A percentile compares a stretch with the other conserved stretches of the same genome.
Conservation (phyloP, 179 eudicot genomes). For the Spinacia oleracea region DNA sequence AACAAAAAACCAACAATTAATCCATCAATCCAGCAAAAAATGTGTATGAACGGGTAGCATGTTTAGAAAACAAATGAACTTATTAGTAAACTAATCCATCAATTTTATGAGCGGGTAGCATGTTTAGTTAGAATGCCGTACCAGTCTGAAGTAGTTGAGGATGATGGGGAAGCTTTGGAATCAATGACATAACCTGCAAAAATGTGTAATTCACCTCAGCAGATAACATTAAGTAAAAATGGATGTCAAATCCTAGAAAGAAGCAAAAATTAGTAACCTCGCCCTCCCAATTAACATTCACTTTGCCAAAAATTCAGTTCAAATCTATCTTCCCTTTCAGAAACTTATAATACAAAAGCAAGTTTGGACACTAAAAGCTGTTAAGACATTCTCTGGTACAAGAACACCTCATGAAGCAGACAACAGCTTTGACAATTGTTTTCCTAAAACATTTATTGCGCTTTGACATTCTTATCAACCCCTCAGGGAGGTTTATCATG, state of each 20-base stretch:
- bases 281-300: not conserved
- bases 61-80: too few species aligned
- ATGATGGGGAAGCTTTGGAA: slow-evolving; percentile 90
- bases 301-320: not conserved
- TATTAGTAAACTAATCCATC: not conserved
- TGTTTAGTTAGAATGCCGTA: slow-evolving; percentile 23
- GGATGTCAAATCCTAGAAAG: slow-evolving; percentile 1
- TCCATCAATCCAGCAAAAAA: too few species aligned
- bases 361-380: not conserved
- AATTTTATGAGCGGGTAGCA: not conserved
- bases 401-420: not conserved
- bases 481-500: too few species aligned
- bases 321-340: not conserved
- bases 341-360: not conserved
- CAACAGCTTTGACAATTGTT: too few species aligned
- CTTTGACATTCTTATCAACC: not conserved
- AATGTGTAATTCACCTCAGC: not conserved
- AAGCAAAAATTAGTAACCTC: not conserved
- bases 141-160: slow-evolving; percentile 92
- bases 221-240: not conserved
- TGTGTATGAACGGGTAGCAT: not conserved
- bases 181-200: slow-evolving; percentile 76
- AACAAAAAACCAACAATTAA: not conserved
- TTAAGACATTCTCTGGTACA: not conserved
- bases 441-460: not conserved